Base-by-base conservation (phyloP, 129 eudicot species). In the Pittosporum tobira region DNA sequence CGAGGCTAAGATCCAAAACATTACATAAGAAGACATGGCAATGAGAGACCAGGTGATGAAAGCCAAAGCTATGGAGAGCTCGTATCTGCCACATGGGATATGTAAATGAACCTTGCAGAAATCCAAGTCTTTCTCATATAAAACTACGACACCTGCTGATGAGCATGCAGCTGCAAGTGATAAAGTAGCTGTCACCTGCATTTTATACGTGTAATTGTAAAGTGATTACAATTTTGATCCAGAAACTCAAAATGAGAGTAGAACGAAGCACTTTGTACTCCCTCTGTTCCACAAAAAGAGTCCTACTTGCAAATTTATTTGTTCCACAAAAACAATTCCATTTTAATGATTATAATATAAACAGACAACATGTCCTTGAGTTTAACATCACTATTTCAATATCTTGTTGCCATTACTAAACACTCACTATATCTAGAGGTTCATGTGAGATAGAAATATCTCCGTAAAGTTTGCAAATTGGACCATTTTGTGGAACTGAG, bases 121-220 rank as follows among this genome's bases (percentile, higher is more conserved):
- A 64, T 78, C 75, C 68, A 85, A 62, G 79, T 90, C 97, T 70
- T 63, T 77, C 11, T 79, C 77, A 7, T 82, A 85, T 63, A 90
- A 58, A 71, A 90, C 89, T 43, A 82, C 95, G 4, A 90, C 79
- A 59, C 97, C 97, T 27, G 89, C 95, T 18, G 97, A 90, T 13
- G 97, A 90, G 68, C 95, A 90, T 26, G 97, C 89, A 6, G 97
- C 97, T 48, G 89, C 97, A 10, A 90, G 88, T 29, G 97, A 85
- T 66, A 90, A 63, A 6, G 89, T 90, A 38, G 97, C 95, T 1
- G 95, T 90, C 67, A 90, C 97, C 97, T 90, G 77, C 70, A 58
- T 50, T 51, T 55, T 8, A 53, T 55, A 31, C 3, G 31, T n/a
- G 18, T 31, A 10, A 16, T 10, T n/a, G n/a, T n/a, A n/a, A n/a